A percentile compares a stretch with the other conserved stretches of the same genome.
phyloP scores from a whole-genome alignment of 2,329 filamentous ascomycete genomes.

The Aspergillus sp. region DNA sequence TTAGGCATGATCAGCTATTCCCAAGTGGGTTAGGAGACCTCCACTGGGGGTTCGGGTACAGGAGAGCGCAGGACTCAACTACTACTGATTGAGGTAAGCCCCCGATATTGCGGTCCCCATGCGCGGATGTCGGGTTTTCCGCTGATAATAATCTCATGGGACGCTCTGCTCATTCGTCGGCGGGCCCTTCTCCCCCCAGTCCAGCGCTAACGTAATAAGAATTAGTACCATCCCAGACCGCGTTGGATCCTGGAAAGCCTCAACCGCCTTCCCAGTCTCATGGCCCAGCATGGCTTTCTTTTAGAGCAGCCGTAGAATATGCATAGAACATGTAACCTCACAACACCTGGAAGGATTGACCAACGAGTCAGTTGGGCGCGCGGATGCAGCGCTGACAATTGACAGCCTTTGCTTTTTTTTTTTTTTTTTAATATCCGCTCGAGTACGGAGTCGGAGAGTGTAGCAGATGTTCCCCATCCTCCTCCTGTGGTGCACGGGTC shows the following conservation, averaged over 20 bases:
- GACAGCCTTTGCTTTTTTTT: too few species aligned
- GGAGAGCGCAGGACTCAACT: too few species aligned
- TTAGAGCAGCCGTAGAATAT: conserved; percentile 36
- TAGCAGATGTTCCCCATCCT: too few species aligned
- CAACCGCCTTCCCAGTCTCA: background rate
- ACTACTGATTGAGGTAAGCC: background rate
- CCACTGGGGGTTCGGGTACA: conserved; percentile 14
- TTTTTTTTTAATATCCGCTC: too few species aligned
- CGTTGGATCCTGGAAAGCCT: background rate
- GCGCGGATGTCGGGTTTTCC: conserved; percentile 18
- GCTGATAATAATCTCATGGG: conserved; percentile 15
- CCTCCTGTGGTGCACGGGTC: background rate
- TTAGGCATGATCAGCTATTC: conserved; percentile 14
- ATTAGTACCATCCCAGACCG: conserved; percentile 11
- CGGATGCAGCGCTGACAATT: background rate
- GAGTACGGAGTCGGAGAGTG: too few species aligned
- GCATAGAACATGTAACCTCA: conserved; percentile 34
- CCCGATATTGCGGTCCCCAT: conserved; percentile 5
- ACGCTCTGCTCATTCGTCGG: conserved; percentile 10
- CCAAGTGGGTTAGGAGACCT: conserved; percentile 14
- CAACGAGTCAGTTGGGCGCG: background rate
- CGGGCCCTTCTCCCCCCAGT: background rate
- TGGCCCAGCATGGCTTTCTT: conserved; percentile 4
- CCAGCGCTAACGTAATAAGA: conserved; percentile 15
- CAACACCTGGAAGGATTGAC: background rate